These are phyloP conservation scores for Fusarium devonianum DNA, from an alignment of 2,329 filamentous ascomycete genomes.

Conservation along the genomic window DNA sequence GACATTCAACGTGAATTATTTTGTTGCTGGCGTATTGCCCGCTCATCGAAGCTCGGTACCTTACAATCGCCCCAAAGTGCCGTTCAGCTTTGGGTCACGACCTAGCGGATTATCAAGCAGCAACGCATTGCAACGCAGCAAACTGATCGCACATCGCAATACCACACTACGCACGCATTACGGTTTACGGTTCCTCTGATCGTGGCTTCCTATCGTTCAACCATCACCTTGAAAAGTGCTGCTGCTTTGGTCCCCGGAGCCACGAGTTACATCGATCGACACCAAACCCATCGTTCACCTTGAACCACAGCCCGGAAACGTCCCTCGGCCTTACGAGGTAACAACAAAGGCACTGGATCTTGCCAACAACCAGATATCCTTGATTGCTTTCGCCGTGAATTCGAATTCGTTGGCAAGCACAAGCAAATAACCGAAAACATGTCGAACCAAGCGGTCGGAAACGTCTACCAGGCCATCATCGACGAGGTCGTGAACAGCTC, in stretches of 20 bases:
- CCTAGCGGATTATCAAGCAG: slow-evolving; percentile 21
- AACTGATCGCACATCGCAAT: slow-evolving; percentile 15
- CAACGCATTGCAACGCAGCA: not conserved
- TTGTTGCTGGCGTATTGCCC: slow-evolving; percentile 13
- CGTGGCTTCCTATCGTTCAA: too few relatives aligned
- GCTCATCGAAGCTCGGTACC: slow-evolving; percentile 3
- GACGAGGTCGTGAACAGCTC: slow-evolving; percentile 91
- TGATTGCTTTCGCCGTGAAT: slow-evolving; percentile 3
- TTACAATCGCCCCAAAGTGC: slow-evolving; percentile 21
- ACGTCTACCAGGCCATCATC: slow-evolving; percentile 80
- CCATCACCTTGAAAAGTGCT: not conserved
- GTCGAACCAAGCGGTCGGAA: slow-evolving; percentile 71
- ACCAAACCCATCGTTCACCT: not conserved
- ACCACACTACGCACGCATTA: not conserved
- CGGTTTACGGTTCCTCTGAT: too few relatives aligned
- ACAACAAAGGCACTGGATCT: slow-evolving; percentile 6
- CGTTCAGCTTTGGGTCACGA: slow-evolving; percentile 10
- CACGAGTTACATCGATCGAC: not conserved
- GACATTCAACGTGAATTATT: slow-evolving; percentile 6
- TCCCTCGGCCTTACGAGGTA: slow-evolving; percentile 12
- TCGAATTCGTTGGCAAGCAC: slow-evolving; percentile 2
- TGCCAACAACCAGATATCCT: not conserved
- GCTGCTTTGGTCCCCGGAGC: slow-evolving; percentile 3
- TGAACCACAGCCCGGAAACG: not conserved
- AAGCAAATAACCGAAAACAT: slow-evolving; percentile 48